Evolutionary conservation across 768 basidiomycete genomes (phyloP).

Genomic region (Lactifluus subvellereus): DNA sequence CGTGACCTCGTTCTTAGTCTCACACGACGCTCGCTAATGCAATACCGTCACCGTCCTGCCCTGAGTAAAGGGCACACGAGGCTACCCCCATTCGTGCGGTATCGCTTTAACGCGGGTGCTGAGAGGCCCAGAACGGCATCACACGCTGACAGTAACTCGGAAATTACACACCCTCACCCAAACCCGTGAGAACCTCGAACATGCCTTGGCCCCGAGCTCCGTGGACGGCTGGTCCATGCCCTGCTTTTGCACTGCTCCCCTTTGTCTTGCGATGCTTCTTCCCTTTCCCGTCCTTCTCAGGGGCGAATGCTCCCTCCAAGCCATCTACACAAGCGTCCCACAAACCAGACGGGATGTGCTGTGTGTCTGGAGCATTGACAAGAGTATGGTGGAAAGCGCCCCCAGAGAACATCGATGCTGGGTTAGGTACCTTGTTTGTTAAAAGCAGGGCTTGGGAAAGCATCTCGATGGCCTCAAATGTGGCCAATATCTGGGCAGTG

Average conservation of each 20-base stretch:
- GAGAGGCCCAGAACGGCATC: not conserved
- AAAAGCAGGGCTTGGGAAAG: conserved; percentile 60
- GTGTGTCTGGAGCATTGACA: conserved; percentile 29
- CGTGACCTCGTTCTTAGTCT: not conserved
- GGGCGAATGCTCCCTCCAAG: conserved; percentile 12
- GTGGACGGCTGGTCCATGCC: not conserved
- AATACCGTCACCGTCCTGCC: not conserved
- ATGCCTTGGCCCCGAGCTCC: not conserved
- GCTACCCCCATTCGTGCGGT: not conserved
- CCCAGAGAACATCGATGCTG: conserved; percentile 53
- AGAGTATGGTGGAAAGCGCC: conserved; percentile 50
- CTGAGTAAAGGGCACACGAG: not conserved
- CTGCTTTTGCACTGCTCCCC: conserved; percentile 28
- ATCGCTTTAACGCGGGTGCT: not conserved
- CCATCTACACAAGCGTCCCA: conserved; percentile 25
- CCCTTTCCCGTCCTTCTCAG: conserved; percentile 8
- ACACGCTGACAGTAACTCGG: not conserved
- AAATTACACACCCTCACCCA: conserved; percentile 8
- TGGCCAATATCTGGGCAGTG: conserved; percentile 54
- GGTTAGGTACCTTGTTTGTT: conserved; percentile 40
- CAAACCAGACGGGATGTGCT: conserved; percentile 10
- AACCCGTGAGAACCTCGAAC: conserved; percentile 11
- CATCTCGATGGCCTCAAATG: conserved; percentile 54
- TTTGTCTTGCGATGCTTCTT: conserved; percentile 30
- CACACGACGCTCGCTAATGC: not conserved